Percentiles rank a stretch among this genome's conserved stretches.
These are phyloP conservation scores for Fusarium beomiforme DNA, from an alignment of 2,329 filamentous ascomycete genomes.

Conservation along the genomic window DNA sequence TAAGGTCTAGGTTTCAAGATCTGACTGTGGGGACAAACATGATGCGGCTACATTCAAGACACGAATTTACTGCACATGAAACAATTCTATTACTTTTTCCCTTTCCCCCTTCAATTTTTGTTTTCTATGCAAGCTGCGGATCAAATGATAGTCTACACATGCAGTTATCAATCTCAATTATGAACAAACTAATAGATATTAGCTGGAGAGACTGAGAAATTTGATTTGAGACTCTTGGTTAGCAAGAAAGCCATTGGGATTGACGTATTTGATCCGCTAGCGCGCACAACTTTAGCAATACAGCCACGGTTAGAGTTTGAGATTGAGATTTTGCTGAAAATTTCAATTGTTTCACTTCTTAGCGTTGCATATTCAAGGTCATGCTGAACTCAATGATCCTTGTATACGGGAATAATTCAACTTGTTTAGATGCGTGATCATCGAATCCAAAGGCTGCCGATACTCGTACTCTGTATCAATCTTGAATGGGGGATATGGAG, in stretches of 20 bases:
- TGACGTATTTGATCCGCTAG: constrained; percentile 18
- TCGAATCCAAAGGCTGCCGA: background rate
- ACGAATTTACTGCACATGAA: constrained; percentile 8
- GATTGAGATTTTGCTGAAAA: constrained; percentile 20
- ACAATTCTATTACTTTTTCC: background rate
- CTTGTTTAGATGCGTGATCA: background rate
- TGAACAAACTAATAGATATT: background rate
- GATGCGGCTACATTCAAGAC: constrained; percentile 22
- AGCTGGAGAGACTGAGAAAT: background rate
- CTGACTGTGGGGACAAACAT: constrained; percentile 21
- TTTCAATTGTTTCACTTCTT: constrained; percentile 27
- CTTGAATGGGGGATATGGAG: constrained; percentile 26
- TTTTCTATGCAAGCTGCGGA: background rate
- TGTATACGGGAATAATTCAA: background rate
- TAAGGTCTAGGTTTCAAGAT: constrained; percentile 3
- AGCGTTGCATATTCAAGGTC: background rate
- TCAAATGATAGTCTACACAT: background rate
- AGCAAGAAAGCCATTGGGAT: constrained; percentile 11
- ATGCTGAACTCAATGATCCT: background rate
- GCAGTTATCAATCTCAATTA: background rate
- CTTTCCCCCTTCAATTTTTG: background rate
- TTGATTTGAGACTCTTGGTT: constrained; percentile 3
- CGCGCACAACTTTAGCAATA: constrained; percentile 18
- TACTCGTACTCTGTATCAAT: constrained; percentile 5
- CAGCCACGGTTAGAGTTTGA: constrained; percentile 29